Base-by-base conservation (phyloP, 2,329 filamentous ascomycete species). In the Coniochaeta pulveracea region DNA sequence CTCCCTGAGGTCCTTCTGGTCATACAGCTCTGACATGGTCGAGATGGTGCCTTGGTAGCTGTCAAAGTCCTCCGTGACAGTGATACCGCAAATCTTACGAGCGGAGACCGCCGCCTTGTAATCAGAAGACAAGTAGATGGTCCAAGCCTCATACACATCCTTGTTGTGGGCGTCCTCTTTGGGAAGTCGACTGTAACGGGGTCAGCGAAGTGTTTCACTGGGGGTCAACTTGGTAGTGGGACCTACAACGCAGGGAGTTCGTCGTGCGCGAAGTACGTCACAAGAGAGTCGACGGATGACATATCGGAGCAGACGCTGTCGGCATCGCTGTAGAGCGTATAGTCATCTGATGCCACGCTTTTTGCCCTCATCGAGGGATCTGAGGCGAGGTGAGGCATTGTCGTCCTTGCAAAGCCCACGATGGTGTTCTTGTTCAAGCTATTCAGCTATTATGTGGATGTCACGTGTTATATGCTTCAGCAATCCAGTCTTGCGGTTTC, bases 111-210 rank as follows among this genome's bases (percentile, higher is more conserved):
- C 14, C 15, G 41, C 32, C 11, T 34, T 23, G 8, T 17, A 37
- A n/a, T 39, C 36, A 10, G 40, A 37, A 11, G 39, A 35, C 16
- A 35, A 26, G 29, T 35, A 35, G 15, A 52, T 27, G 10, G 37
- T 40, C 43, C 43, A 51, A n/a, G 43, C 47, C 32, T 52, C 49
- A 23, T 51, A 51, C 15, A 47, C 42, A 6, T 43, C 35, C 34
- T 41, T 36, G 2, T 37, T 42, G 5, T 37, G 27, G 17, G 35
- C 35, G 6, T 48, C 42, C 5, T 33, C 38, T 28, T 32, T 32
- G 25, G 39, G 32, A 10, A 48, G 36, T 11, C 31, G 34, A 34
- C 48, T 50, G 34, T 19, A 16, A 10, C 6, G 19, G 3, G 24
- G 28, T 36, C 9, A 37, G 34, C 27, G 26, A 14, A 15, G 10